Percentiles rank a stretch among this genome's conserved stretches.
phyloP scores from a whole-genome alignment of 1,284 basidiomycete species.

The Naganishia liquefaciens region DNA sequence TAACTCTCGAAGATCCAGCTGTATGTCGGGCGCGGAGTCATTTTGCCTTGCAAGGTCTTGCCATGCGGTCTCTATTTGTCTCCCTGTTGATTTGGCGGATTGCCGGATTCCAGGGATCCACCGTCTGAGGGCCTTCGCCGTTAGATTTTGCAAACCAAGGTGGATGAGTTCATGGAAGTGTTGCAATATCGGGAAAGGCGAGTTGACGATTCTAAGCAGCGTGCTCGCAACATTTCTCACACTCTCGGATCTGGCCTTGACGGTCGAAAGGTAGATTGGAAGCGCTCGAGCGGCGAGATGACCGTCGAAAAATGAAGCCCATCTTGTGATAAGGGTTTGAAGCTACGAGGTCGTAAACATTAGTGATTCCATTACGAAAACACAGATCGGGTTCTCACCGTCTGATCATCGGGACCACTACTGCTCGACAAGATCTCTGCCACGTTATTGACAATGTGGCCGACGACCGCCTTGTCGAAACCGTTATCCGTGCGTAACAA shows the following conservation, averaged over 20 bases:
- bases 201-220: conserved; percentile 1
- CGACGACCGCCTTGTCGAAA: neutral
- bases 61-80: conserved; percentile 11
- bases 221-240: neutral
- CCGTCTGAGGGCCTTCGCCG: neutral
- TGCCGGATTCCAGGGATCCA: conserved; percentile 14
- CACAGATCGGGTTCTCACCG: neutral
- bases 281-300: conserved; percentile 8
- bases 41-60: neutral
- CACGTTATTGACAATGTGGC: conserved; percentile 9
- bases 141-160: conserved; percentile 6
- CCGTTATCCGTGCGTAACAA: neutral
- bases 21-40: neutral
- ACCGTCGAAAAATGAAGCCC: conserved; percentile 16
- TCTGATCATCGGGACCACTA: neutral
- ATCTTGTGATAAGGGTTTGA: conserved; percentile 8
- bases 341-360: neutral
- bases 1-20: neutral
- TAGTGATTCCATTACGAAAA: neutral
- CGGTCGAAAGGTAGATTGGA: neutral
- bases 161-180: neutral
- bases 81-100: conserved; percentile 4
- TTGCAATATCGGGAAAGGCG: conserved; percentile 8
- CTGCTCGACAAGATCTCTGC: neutral
- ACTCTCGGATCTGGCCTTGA: neutral